These are phyloP conservation scores for Tetrahymena borealis DNA, from an alignment of 73 alveolate species.

Conservation along the genomic window DNA sequence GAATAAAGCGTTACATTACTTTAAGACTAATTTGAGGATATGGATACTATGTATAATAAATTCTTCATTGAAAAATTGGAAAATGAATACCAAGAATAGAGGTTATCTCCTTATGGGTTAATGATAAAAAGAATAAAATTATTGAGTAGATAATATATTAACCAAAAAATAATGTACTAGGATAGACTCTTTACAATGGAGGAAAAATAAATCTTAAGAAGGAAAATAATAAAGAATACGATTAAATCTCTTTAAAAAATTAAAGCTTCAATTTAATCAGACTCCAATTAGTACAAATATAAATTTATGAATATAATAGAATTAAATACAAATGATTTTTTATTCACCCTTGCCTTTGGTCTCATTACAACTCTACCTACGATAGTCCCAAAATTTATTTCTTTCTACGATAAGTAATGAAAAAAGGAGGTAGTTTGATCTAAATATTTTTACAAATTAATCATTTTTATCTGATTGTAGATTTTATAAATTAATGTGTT, in stretches of 20 bases:
- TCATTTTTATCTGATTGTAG: no score
- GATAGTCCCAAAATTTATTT: not conserved
- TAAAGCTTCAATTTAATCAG: not conserved
- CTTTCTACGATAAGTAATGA: not conserved
- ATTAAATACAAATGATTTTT: not conserved
- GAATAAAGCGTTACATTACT: not conserved
- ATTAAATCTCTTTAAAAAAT: no score
- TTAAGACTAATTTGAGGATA: not conserved
- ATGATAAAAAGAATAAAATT: no score
- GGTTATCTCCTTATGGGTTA: not conserved
- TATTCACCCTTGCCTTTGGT: not conserved
- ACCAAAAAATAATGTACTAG: no score
- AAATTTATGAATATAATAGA: not conserved
- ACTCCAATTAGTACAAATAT: not conserved
- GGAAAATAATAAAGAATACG: no score
- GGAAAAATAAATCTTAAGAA: not conserved
- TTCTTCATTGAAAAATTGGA: not conserved
- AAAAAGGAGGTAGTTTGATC: no score
- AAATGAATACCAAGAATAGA: not conserved
- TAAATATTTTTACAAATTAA: no score
- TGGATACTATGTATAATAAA: not conserved
- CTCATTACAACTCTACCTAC: not conserved
- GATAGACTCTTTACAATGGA: not conserved
- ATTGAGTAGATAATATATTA: not conserved
- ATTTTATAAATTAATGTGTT: no score